Conservation (phyloP, 2,329 filamentous ascomycete genomes). For the Gnomoniopsis smithogilvyi region DNA sequence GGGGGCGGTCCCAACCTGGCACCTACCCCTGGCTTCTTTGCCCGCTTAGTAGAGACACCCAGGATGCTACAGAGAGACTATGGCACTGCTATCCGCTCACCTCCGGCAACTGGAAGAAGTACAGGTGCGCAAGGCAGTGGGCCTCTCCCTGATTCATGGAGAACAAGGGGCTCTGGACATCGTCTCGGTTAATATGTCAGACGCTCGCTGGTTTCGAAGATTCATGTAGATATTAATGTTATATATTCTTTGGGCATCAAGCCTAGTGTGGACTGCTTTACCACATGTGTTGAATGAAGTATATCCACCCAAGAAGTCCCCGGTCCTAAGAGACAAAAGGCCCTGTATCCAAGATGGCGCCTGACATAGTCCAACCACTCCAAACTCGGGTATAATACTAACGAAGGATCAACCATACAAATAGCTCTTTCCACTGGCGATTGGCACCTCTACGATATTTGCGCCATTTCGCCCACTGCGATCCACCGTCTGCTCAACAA, state of each 20-base stretch:
- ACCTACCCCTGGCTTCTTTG: conserved; percentile 69
- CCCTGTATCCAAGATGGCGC: neutral
- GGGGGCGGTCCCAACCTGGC: conserved; percentile 79
- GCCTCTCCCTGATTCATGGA: conserved; percentile 62
- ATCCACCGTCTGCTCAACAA: conserved; percentile 18
- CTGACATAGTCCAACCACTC: neutral
- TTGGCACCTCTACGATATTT: conserved; percentile 25
- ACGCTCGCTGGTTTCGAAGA: neutral
- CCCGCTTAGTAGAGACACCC: conserved; percentile 58
- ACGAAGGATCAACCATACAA: conserved; percentile 29
- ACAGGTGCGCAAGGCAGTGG: conserved; percentile 41
- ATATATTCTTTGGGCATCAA: conserved; percentile 10
- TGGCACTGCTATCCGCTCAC: conserved; percentile 57
- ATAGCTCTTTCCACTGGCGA: conserved; percentile 32
- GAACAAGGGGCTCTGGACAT: conserved; percentile 57
- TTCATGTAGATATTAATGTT: conserved; percentile 6
- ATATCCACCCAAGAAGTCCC: neutral
- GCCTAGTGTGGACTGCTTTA: conserved; percentile 6
- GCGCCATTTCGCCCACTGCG: neutral
- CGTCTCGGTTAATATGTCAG: conserved; percentile 49
- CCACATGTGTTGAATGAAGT: neutral
- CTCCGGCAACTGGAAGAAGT: conserved; percentile 33
- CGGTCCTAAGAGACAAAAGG: neutral
- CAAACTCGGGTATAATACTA: neutral
- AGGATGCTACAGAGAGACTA: conserved; percentile 50